Conservation (phyloP, 1,284 basidiomycete genomes). For the Microbotryomycetes sp. region DNA sequence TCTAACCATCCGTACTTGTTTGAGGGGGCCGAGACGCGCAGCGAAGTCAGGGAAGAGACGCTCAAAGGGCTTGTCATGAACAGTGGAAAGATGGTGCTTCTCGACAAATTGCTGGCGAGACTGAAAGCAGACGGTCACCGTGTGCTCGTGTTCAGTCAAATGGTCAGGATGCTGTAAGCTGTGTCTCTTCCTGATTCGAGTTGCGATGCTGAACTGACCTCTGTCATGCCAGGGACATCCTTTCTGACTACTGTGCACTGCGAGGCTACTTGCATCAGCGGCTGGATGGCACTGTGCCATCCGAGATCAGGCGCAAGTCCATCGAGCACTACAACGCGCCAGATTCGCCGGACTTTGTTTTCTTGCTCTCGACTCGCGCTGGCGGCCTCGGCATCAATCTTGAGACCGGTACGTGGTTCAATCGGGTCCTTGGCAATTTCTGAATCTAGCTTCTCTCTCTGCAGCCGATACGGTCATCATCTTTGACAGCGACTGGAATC, state of each 20-base stretch:
- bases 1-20: conserved; percentile 98
- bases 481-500: conserved; percentile 79
- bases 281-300: conserved; percentile 66
- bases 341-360: conserved; percentile 74
- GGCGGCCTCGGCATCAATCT: conserved; percentile 97
- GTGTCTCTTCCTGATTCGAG: not conserved
- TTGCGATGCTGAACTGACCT: too few species aligned
- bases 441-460: conserved; percentile 40
- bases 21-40: conserved; percentile 81
- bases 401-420: conserved; percentile 65
- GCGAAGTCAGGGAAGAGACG: conserved; percentile 64
- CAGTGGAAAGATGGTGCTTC: conserved; percentile 47
- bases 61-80: conserved; percentile 45
- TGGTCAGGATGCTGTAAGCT: conserved; percentile 81
- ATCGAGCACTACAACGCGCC: conserved; percentile 72
- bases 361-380: conserved; percentile 92
- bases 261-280: conserved; percentile 78
- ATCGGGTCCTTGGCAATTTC: too few species aligned
- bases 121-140: conserved; percentile 46
- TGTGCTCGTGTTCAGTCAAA: conserved; percentile 66
- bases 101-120: conserved; percentile 45
- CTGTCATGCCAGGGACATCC: conserved; percentile 59
- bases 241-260: conserved; percentile 90
- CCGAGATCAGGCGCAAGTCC: conserved; percentile 73
- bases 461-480: conserved; percentile 97